Evolutionary conservation across 805 yeast genomes (phyloP), one percentile per base, ranked within the genome.

Genomic region (Metschnikowia proteae): DNA sequence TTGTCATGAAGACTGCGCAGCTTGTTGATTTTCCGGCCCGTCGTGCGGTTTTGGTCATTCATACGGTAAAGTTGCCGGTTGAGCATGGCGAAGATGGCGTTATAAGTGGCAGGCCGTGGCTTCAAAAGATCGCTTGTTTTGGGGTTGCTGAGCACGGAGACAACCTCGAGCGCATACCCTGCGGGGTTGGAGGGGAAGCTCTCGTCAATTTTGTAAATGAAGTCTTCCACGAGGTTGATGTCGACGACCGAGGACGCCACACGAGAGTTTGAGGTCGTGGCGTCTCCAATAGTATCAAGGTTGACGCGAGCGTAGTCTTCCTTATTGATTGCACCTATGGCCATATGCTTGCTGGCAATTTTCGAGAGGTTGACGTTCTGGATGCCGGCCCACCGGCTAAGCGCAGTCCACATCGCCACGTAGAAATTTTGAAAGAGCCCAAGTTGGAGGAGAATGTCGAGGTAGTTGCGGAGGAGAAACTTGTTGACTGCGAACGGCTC

Each of bases 341-440:
- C 40, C 34, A 39, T 28, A 3, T 31, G 26, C 4, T 13, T 26
- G 10, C 23, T 30, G 7, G 43, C 45, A n/a, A 54, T 49, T 23
- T 41, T 23, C 8, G 36, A 32, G 6, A 35, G 43, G 28, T 52
- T 53, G 3, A 54, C 35, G 22, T 43, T 26, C 29, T 41, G 43
- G 34, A 54, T 42, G 2, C 71, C 73, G 5, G 70, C 75, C 68
- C 71, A 70, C 42, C 59, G 59, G 47, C 58, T 56, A 31, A 71
- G 57, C 2, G 63, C 50, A 42, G 61, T 63, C 75, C 74, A 71
- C 32, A 67, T 55, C 5, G 64, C 60, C 22, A 57, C 46, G 31
- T 64, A 49, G 46, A 66, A 67, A 45, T 69, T 73, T 13, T 55
- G 53, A 25, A 59, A 51, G 45, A 58, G 60, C 3, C 74, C 75